Base-by-base conservation (phyloP, 2,329 filamentous ascomycete genomes). In the Cladosporium sp. region DNA sequence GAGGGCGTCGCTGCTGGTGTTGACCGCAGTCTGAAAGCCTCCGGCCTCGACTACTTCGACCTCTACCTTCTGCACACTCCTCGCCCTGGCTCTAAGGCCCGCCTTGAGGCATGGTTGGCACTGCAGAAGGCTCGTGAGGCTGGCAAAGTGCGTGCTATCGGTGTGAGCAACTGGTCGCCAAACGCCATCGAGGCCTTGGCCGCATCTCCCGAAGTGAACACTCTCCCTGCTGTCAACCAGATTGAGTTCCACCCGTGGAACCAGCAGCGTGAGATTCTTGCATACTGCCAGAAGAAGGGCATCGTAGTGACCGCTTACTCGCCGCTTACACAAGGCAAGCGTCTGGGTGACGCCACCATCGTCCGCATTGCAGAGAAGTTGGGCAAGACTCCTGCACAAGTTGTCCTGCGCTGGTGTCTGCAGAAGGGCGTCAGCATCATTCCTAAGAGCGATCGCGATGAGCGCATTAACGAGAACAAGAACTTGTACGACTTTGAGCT, bases 61-160 rank as follows among this genome's bases (percentile, higher is more conserved):
- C 82, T 96, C 65, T 92, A 87, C 76, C 84, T 96, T 41, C 86
- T 96, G 82, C 92, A 96, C 81, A 95, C 91, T 91, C 90, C 91
- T 6, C 65, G 83, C 89, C 75, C 84, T 79, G 73, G 83, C 82
- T 70, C 88, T 88, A 83, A 88, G 87, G 72, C 91, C 93, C 77
- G 81, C 90, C 70, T 84, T 3, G 26, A 91, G 67, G 92, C 90
- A 59, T 96, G 91, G 91, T 88, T 88, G 80, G 85, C 85, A 76
- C 88, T 92, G 84, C 90, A 92, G 81, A 84, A 83, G 68, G 81
- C 92, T 36, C 73, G 79, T 66, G 74, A 79, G 75, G 79, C 80
- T 21, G 78, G 80, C 65, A 83, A 83, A 70, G 76, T 78, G 61
- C 83, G 82, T 73, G 81, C 81, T 21, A 83, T 84, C 66, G 82